A percentile compares a stretch with the other conserved stretches of the same genome.
phyloP scores from a whole-genome alignment of 805 yeast genomes.

The Wickerhamomyces kurtzmanii region DNA sequence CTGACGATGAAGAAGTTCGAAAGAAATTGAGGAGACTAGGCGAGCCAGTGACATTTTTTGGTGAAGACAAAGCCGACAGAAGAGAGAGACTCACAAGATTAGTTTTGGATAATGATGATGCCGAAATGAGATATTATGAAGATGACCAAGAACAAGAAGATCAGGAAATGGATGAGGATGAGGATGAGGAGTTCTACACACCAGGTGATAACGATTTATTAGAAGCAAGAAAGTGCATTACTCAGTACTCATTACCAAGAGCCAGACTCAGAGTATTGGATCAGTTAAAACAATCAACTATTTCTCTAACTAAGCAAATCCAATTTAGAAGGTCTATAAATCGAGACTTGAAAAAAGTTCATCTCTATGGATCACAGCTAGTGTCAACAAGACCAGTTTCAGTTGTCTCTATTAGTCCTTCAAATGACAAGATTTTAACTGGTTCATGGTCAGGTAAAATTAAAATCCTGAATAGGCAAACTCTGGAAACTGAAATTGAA shows the following conservation, averaged over 20 bases:
- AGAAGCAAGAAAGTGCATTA: conserved; percentile 39
- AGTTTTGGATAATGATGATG: conserved; percentile 21
- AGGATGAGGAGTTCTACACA: conserved; percentile 77
- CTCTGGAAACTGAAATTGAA: conserved; percentile 21
- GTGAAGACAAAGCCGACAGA: conserved; percentile 53
- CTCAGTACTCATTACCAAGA: conserved; percentile 36
- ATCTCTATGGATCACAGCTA: conserved; percentile 58
- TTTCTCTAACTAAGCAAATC: conserved; percentile 32
- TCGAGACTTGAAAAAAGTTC: conserved; percentile 21
- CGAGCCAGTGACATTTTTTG: conserved; percentile 46
- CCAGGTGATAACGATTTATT: conserved; percentile 56
- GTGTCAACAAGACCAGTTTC: conserved; percentile 66
- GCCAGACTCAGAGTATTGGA: conserved; percentile 31
- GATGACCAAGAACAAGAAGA: conserved; percentile 21
- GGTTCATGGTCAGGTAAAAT: conserved; percentile 84
- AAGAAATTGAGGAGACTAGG: conserved; percentile 33
- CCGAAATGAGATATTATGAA: conserved; percentile 7
- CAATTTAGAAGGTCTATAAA: conserved; percentile 35
- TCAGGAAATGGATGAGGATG: conserved; percentile 39
- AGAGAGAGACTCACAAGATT: conserved; percentile 46
- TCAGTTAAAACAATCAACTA: conserved; percentile 20
- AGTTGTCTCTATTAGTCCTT: conserved; percentile 32
- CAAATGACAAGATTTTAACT: conserved; percentile 34
- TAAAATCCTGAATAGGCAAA: conserved; percentile 31
- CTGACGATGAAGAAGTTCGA: conserved; percentile 57